Evolutionary conservation across 1,139 yeast species (phyloP).

Genomic region (Candida sanyaensis): DNA sequence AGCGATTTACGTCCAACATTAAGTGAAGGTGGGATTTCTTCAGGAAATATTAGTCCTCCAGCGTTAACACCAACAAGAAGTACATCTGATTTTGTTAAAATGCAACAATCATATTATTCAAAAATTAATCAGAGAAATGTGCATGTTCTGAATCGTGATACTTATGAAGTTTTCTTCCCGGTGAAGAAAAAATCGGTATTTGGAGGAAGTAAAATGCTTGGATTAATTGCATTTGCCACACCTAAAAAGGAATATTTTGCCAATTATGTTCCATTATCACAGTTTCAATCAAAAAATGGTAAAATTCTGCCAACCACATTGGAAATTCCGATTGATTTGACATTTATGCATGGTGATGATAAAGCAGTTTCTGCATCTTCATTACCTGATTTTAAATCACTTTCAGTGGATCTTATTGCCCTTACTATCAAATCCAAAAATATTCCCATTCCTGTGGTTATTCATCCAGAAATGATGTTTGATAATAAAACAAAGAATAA

Average conservation of each 20-base stretch:
- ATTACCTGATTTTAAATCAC: slow-evolving; percentile 31
- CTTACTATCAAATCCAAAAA: slow-evolving; percentile 34
- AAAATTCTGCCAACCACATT: slow-evolving; percentile 17
- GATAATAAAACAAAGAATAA: slow-evolving; percentile 28
- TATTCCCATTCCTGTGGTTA: slow-evolving; percentile 38
- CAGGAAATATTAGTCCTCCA: not conserved
- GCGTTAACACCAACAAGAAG: slow-evolving; percentile 20
- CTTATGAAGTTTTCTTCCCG: slow-evolving; percentile 35
- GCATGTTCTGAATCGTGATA: slow-evolving; percentile 10
- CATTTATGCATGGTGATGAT: slow-evolving; percentile 24
- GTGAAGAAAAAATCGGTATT: slow-evolving; percentile 34
- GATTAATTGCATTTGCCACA: slow-evolving; percentile 34
- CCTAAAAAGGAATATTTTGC: slow-evolving; percentile 30
- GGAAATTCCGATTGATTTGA: slow-evolving; percentile 28
- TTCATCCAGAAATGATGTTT: slow-evolving; percentile 39
- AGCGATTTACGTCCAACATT: not conserved
- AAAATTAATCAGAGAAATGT: slow-evolving; percentile 16
- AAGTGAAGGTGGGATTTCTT: not conserved
- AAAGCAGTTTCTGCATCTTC: slow-evolving; percentile 11
- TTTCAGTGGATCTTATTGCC: slow-evolving; percentile 33
- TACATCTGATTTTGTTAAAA: slow-evolving; percentile 28
- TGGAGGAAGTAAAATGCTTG: slow-evolving; percentile 34
- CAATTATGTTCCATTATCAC: slow-evolving; percentile 20
- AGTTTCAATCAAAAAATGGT: slow-evolving; percentile 3
- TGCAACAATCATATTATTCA: slow-evolving; percentile 32